These are phyloP conservation scores for Cordyceps javanica DNA, from an alignment of 2,329 filamentous ascomycete species.

Conservation along the genomic window DNA sequence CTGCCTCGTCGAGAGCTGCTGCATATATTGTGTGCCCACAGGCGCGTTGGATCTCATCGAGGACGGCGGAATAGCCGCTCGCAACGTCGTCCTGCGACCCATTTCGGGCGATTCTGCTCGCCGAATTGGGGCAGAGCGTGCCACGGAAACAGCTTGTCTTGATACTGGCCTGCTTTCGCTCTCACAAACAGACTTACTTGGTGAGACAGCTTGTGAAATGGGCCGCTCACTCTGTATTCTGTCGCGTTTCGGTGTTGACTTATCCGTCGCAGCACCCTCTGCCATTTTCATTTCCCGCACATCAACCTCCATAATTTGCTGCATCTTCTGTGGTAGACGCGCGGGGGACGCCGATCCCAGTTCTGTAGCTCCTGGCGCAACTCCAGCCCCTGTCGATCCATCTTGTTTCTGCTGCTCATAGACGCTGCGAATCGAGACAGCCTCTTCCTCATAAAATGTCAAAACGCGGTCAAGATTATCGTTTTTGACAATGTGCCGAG, in stretches of 20 bases:
- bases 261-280: background rate
- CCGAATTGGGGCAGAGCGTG: background rate
- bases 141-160: background rate
- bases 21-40: slow-evolving; percentile 20
- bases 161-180: background rate
- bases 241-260: background rate
- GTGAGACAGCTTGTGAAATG: background rate
- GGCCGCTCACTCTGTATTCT: background rate
- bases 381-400: background rate
- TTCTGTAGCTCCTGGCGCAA: background rate
- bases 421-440: slow-evolving; percentile 13
- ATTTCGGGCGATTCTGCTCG: background rate
- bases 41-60: slow-evolving; percentile 14
- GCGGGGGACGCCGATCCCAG: background rate
- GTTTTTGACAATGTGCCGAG: slow-evolving; percentile 27
- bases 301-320: background rate
- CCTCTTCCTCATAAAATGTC: slow-evolving; percentile 27
- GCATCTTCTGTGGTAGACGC: background rate
- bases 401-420: background rate
- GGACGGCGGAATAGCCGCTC: slow-evolving; percentile 17
- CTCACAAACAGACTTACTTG: background rate
- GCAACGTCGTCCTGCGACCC: background rate
- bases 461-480: slow-evolving; percentile 30
- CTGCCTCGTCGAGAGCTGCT: slow-evolving; percentile 15
- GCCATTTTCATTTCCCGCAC: background rate